Conservation (phyloP, 495 filamentous ascomycete species). For the Penicillium desertorum region DNA sequence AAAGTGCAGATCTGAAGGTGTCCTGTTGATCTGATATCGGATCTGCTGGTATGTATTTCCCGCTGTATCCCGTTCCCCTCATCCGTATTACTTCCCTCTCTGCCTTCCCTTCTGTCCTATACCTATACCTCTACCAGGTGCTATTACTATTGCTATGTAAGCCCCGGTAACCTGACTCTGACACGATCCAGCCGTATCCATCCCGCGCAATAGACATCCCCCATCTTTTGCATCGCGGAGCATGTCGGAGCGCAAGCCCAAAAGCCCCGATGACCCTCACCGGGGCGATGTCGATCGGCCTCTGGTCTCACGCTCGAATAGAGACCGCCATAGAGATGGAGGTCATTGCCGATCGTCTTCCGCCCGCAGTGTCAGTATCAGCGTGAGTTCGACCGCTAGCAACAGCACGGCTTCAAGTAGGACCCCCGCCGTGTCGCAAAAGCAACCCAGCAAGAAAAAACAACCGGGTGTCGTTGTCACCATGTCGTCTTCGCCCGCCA, state of each 20-base stretch:
- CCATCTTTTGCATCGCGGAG: conserved; percentile 18
- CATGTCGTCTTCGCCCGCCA: conserved; percentile 21
- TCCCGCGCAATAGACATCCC: not conserved
- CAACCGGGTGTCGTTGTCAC: conserved; percentile 18
- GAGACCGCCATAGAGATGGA: not conserved
- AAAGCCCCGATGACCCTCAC: not conserved
- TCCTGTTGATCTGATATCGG: not conserved
- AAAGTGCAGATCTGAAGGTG: conserved; percentile 1
- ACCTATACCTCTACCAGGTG: not conserved
- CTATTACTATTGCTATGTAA: conserved; percentile 2
- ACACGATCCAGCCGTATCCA: conserved; percentile 1
- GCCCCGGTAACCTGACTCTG: conserved; percentile 4
- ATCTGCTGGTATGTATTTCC: not conserved
- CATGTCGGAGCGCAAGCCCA: conserved; percentile 27
- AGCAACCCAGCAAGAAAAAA: conserved; percentile 11
- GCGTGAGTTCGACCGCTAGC: conserved; percentile 3
- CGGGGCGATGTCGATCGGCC: conserved; percentile 6
- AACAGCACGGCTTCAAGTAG: conserved; percentile 4
- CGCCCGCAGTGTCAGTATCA: conserved; percentile 1
- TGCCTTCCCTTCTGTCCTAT: not conserved
- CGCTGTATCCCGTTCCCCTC: not conserved
- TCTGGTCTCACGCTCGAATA: not conserved
- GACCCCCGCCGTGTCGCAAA: conserved; percentile 7
- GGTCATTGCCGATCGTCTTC: not conserved
- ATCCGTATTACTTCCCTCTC: not conserved